Evolutionary conservation across 2,329 filamentous ascomycete genomes (phyloP), one percentile per base, ranked within the genome.

Genomic region (Hypoxylon sp.): DNA sequence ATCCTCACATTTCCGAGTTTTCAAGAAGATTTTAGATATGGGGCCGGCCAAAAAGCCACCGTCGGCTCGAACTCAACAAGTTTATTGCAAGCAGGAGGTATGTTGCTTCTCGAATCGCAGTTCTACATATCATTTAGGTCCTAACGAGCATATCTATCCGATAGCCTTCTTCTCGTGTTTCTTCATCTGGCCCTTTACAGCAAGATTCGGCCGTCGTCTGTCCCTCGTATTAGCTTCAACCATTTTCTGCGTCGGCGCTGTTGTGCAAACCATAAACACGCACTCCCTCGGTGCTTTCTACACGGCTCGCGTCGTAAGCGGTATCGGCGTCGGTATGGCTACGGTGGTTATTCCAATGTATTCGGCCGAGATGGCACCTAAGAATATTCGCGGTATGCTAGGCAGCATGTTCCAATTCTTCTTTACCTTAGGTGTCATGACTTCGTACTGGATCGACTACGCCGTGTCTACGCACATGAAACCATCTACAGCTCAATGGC

Each of bases 371-470:
- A 83, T 83, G 79, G 79, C 82, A 0, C 85, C 85, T 14, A 84
- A 83, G 57, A 73, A 82, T 19, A 79, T 84, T 39, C 80, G 83
- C 37, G 83, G 82, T 10, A 74, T 55, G 33, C 22, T 68, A 3
- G 62, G 65, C 35, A 79, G 77, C 70, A 78, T 83, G 74, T 84
- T 84, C 68, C 82, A 84, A 69, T 81, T 81, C 74, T 81, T 83
- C 72, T 81, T 82, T 67, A 82, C 81, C 4, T 74, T 81, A 3
- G 82, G 82, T 17, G 80, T 82, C 19, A 78, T 82, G 66, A 80
- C 78, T 5, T 77, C 76, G 37, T 82, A 83, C 73, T 83, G 83
- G 79, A 72, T 86, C 22, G 83, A 84, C 64, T 86, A 86, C 56
- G 85, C 78, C 4, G 83, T 84, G 4, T 70, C 75, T 1, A 76